Conservation (phyloP, 176 grass and related monocot species). For the Aegilops sharonensis region DNA sequence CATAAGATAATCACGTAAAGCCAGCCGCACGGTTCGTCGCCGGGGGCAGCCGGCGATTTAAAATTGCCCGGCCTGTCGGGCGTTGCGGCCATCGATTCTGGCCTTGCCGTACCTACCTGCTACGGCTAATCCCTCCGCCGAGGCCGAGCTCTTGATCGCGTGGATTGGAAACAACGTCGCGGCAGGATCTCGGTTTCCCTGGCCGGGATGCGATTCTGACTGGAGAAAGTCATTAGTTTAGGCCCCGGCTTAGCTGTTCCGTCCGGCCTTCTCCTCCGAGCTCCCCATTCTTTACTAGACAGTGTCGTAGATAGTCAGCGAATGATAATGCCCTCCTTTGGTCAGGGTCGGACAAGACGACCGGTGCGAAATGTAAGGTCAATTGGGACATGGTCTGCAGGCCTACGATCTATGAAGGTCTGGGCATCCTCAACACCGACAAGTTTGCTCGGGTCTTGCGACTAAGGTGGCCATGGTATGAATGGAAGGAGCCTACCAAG, state of each 20-base stretch:
- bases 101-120: not conserved
- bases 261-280: constrained; percentile 25
- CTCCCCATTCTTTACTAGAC: not conserved
- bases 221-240: constrained; percentile 12
- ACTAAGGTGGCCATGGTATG: no score
- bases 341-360: no score
- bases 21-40: not conserved
- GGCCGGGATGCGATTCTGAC: not conserved
- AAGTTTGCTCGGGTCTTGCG: no score
- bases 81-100: constrained; percentile 20
- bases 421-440: no score
- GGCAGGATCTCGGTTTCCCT: constrained; percentile 11
- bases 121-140: not conserved
- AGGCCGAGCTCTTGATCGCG: not conserved
- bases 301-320: not conserved
- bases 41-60: not conserved
- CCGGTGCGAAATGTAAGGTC: no score
- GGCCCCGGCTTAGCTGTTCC: not conserved
- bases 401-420: no score
- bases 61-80: constrained; percentile 40
- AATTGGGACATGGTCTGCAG: no score
- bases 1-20: not conserved
- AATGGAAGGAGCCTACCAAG: no score
- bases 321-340: not conserved
- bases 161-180: not conserved